phyloP scores from a whole-genome alignment of 345 rosid species.

The Jatropha curcas region DNA sequence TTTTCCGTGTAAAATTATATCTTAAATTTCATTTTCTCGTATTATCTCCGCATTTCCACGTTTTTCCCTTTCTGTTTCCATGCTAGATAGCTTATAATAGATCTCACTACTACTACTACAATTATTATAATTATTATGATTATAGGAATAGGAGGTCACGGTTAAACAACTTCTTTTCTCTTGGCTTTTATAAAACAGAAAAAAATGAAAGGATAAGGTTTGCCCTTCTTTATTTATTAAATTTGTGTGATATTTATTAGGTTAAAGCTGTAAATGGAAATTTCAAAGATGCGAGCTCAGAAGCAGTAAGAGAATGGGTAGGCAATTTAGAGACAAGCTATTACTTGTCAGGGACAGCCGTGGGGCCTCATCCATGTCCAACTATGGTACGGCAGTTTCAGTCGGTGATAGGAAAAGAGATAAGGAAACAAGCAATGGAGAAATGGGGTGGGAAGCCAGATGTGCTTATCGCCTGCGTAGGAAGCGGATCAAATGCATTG shows the following conservation, averaged over 20 bases:
- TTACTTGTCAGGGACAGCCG: constrained; percentile 58
- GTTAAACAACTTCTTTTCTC: too few relatives aligned
- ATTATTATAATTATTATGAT: too few relatives aligned
- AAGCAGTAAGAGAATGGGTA: constrained; percentile 72
- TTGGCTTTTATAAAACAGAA: too few relatives aligned
- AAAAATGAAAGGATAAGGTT: too few relatives aligned
- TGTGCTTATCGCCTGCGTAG: constrained; percentile 74
- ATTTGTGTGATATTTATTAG: constrained; percentile 18
- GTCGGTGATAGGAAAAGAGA: constrained; percentile 81
- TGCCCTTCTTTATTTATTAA: background rate
- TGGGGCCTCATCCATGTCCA: constrained; percentile 89
- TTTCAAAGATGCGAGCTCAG: constrained; percentile 73
- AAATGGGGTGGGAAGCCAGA: constrained; percentile 91
- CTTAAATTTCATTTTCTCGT: too few relatives aligned
- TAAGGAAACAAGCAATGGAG: constrained; percentile 71
- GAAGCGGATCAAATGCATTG: constrained; percentile 82
- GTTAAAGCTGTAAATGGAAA: constrained; percentile 58
- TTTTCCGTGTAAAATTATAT: too few relatives aligned
- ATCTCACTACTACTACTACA: too few relatives aligned
- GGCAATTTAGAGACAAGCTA: constrained; percentile 48
- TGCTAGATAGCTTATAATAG: too few relatives aligned
- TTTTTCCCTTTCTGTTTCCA: too few relatives aligned
- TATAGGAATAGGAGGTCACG: too few relatives aligned
- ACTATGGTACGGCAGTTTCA: constrained; percentile 81
- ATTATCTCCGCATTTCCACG: too few relatives aligned